Evolutionary conservation across 306 rosid species (phyloP).

Genomic region (Dalbergia cochinchinensis): DNA sequence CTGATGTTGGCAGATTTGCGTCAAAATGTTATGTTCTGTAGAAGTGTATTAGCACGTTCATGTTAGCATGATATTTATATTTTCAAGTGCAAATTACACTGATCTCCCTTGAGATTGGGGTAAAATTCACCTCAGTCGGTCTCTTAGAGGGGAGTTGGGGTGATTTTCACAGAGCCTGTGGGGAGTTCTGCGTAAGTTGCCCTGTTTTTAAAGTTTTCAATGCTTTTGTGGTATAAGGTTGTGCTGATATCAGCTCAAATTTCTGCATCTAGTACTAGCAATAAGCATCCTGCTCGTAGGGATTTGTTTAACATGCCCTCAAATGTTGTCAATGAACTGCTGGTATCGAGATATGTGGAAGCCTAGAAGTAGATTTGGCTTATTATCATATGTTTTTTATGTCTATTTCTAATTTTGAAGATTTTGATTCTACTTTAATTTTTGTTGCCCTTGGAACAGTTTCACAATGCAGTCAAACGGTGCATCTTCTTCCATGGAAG

Average conservation of each 20-base stretch:
- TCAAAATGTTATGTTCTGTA: neutral
- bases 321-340: neutral
- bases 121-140: too few species aligned
- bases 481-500: slow-evolving; percentile 66
- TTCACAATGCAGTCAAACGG: slow-evolving; percentile 63
- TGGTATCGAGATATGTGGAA: neutral
- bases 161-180: too few species aligned
- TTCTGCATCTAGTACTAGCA: neutral
- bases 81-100: too few species aligned
- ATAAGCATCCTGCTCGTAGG: neutral
- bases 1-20: too few species aligned
- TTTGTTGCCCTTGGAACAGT: slow-evolving; percentile 26
- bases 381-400: neutral
- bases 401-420: neutral
- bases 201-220: neutral
- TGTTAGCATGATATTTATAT: neutral
- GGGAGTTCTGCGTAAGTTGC: too few species aligned
- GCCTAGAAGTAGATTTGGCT: slow-evolving; percentile 14
- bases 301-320: slow-evolving; percentile 9
- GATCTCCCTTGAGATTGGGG: too few species aligned
- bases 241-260: neutral
- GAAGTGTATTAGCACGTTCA: neutral
- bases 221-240: neutral
- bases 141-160: too few species aligned
- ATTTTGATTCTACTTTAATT: slow-evolving; percentile 1